Percentiles rank a stretch among this genome's conserved stretches.
phyloP scores from a whole-genome alignment of 768 basidiomycete genomes.

The Tulasnella sp. region DNA sequence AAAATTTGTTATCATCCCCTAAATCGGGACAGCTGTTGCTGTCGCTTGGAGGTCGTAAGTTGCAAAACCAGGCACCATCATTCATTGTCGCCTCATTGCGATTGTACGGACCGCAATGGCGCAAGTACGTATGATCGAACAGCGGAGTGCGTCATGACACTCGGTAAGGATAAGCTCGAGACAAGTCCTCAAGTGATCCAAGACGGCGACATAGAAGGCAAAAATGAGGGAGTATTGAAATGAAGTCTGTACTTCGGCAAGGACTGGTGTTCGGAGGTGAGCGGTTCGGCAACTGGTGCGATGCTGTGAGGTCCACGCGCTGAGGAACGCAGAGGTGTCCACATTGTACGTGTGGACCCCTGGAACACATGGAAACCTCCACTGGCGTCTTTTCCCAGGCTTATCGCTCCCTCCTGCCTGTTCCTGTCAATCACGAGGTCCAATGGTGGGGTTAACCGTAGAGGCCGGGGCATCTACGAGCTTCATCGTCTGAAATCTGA shows the following conservation, averaged over 20 bases:
- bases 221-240: neutral
- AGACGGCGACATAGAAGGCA: neutral
- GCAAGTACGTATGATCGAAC: neutral
- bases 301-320: neutral
- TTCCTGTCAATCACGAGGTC: conserved; percentile 1
- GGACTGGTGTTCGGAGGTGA: neutral
- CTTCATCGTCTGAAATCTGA: neutral
- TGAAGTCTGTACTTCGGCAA: neutral
- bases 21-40: neutral
- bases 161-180: neutral
- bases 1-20: neutral
- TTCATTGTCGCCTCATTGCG: conserved; percentile 5
- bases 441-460: neutral
- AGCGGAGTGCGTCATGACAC: neutral
- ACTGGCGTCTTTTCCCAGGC: neutral
- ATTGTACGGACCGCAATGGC: neutral
- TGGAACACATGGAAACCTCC: conserved; percentile 1
- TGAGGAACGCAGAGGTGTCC: conserved; percentile 6
- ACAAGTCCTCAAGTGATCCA: neutral
- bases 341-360: conserved; percentile 6
- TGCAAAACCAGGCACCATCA: conserved; percentile 1
- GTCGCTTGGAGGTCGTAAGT: conserved; percentile 5
- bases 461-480: neutral
- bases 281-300: neutral
- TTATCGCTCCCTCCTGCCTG: conserved; percentile 1